Conservation (phyloP, 495 filamentous ascomycete genomes). For the Lineolata rhizophorae region DNA sequence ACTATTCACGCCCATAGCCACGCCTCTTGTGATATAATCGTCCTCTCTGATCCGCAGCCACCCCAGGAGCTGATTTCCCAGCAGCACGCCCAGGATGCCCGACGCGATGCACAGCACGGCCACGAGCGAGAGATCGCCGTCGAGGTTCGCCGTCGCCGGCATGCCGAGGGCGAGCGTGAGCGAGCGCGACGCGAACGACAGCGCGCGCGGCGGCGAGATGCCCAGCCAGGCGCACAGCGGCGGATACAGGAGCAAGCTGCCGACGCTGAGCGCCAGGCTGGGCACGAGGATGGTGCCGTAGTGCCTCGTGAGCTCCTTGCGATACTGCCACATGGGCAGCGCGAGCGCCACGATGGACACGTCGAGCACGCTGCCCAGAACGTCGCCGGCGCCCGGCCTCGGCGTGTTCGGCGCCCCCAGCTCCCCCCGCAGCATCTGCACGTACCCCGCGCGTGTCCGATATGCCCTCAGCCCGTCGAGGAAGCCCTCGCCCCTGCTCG, state of each 20-base stretch:
- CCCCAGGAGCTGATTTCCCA: slow-evolving; percentile 21
- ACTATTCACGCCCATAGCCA: slow-evolving; percentile 30
- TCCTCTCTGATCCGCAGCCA: slow-evolving; percentile 27
- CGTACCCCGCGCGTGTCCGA: slow-evolving; percentile 23
- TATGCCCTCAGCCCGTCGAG: slow-evolving; percentile 18
- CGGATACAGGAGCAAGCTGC: slow-evolving; percentile 29
- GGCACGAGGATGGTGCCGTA: slow-evolving; percentile 27
- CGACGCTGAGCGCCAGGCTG: slow-evolving; percentile 22
- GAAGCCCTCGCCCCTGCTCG: slow-evolving; percentile 16
- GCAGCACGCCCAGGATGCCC: slow-evolving; percentile 28
- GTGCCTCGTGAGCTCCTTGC: slow-evolving; percentile 19
- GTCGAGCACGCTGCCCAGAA: slow-evolving; percentile 26
- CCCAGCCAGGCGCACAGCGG: slow-evolving; percentile 23
- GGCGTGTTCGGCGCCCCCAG: too few species aligned
- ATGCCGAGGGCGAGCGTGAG: slow-evolving; percentile 30
- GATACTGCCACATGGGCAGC: slow-evolving; percentile 31
- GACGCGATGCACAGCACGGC: slow-evolving; percentile 30
- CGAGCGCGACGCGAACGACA: slow-evolving; percentile 27
- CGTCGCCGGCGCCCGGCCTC: slow-evolving; percentile 26
- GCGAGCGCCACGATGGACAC: slow-evolving; percentile 31
- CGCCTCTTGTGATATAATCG: slow-evolving; percentile 33
- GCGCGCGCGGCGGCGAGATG: slow-evolving; percentile 22
- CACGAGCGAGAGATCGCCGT: slow-evolving; percentile 28
- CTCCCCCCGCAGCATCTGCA: slow-evolving; percentile 20
- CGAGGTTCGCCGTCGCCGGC: slow-evolving; percentile 25